Percentiles rank a stretch among this genome's conserved stretches.
phyloP scores from a whole-genome alignment of 2,329 filamentous ascomycete species.

The Fusarium citri region DNA sequence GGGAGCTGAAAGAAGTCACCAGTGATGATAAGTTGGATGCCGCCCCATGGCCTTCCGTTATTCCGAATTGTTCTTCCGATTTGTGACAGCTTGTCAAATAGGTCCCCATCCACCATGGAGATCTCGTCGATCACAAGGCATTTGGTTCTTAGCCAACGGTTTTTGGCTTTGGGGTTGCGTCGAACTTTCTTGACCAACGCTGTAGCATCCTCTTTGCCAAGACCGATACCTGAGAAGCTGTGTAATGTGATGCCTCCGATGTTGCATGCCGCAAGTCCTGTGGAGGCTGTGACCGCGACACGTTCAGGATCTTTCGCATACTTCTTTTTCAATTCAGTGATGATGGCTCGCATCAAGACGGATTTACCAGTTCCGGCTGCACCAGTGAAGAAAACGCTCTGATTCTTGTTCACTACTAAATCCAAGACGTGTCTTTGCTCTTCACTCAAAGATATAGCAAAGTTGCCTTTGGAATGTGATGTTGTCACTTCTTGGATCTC shows the following conservation, averaged over 20 bases:
- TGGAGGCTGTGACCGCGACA: constrained; percentile 94
- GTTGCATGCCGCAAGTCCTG: constrained; percentile 94
- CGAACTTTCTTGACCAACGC: constrained; percentile 91
- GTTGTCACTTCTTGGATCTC: constrained; percentile 57
- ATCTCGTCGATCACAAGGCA: constrained; percentile 93
- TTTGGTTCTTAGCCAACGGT: constrained; percentile 88
- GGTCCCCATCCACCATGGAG: constrained; percentile 97
- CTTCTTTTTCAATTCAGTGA: constrained; percentile 81
- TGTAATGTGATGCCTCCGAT: constrained; percentile 96
- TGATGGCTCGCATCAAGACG: constrained; percentile 92
- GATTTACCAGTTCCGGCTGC: constrained; percentile 98
- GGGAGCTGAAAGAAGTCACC: constrained; percentile 98
- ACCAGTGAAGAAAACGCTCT: constrained; percentile 98
- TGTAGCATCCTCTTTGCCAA: constrained; percentile 88
- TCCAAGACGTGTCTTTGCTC: constrained; percentile 89
- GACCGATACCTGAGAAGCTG: constrained; percentile 90
- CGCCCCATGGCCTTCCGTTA: constrained; percentile 92
- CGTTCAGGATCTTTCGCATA: constrained; percentile 81
- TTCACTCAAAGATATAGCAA: constrained; percentile 77
- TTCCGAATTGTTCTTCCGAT: constrained; percentile 88
- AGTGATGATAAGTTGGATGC: constrained; percentile 94
- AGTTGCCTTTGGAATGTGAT: constrained; percentile 51
- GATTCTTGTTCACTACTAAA: constrained; percentile 80
- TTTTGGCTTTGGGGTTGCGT: constrained; percentile 86
- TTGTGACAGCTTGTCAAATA: constrained; percentile 95